Percentiles rank a stretch among this genome's conserved stretches.
These are phyloP conservation scores for Aspergillus sojae DNA, from an alignment of 2,329 filamentous ascomycete genomes.

Conservation along the genomic window DNA sequence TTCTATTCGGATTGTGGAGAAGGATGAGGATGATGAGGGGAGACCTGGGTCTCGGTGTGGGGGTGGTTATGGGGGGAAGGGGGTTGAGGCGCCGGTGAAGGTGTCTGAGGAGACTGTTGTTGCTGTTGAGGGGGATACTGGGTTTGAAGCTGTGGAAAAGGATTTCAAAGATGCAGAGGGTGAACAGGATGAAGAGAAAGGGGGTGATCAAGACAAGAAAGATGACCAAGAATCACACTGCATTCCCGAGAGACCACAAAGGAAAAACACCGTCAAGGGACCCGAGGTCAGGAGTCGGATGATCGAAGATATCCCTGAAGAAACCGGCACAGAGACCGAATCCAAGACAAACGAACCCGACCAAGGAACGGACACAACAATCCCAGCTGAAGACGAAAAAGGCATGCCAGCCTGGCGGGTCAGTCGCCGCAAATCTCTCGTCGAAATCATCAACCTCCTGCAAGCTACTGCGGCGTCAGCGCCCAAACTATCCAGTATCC, in stretches of 20 bases:
- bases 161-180: background rate
- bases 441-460: slow-evolving; percentile 23
- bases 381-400: background rate
- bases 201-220: background rate
- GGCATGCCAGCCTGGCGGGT: slow-evolving; percentile 13
- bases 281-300: slow-evolving; percentile 19
- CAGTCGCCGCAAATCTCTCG: slow-evolving; percentile 24
- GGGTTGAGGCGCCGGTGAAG: background rate
- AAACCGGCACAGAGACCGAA: slow-evolving; percentile 10
- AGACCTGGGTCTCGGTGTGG: background rate
- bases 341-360: background rate
- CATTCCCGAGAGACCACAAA: background rate
- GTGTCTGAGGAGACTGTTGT: background rate
- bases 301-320: slow-evolving; percentile 25
- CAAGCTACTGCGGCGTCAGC: slow-evolving; percentile 13
- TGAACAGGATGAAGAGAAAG: background rate
- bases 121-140: background rate
- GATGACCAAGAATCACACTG: background rate
- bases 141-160: background rate
- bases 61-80: background rate
- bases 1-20: background rate
- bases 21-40: background rate
- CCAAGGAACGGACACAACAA: background rate
- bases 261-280: slow-evolving; percentile 1
- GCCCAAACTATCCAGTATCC: slow-evolving; percentile 7